A percentile compares a stretch with the other conserved stretches of the same genome.
phyloP scores from a whole-genome alignment of 2,329 filamentous ascomycete species.

The Trichothecium sympodiale region DNA sequence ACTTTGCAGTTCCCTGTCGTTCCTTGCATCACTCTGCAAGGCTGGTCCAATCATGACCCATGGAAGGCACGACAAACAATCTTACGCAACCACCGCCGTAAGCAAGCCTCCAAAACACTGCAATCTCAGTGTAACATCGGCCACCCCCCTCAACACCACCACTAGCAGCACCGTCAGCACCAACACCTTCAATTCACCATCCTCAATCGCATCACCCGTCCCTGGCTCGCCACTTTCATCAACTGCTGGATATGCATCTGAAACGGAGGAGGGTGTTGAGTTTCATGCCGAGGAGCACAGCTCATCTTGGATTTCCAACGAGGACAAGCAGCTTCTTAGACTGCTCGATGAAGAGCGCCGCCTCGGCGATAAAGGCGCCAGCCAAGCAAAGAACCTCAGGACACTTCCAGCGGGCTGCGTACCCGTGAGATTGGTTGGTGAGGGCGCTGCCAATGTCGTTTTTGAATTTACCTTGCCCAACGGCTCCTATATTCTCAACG shows the following conservation, averaged over 20 bases:
- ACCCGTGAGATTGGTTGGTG: constrained; percentile 37
- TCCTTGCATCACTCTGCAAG: constrained; percentile 12
- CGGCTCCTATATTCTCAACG: constrained; percentile 7
- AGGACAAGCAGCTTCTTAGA: constrained; percentile 13
- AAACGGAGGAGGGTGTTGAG: no score
- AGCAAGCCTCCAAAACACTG: no score
- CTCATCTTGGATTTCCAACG: constrained; percentile 10
- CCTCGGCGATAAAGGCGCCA: constrained; percentile 3
- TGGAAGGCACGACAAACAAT: no score
- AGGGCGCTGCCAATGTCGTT: constrained; percentile 70
- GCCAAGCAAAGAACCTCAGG: constrained; percentile 12
- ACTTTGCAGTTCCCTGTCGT: not conserved
- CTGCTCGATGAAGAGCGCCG: constrained; percentile 8
- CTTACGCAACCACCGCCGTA: no score
- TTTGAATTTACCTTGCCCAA: constrained; percentile 44
- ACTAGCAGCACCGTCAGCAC: not conserved
- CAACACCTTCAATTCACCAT: not conserved
- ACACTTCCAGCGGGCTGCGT: constrained; percentile 21
- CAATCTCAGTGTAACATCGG: no score
- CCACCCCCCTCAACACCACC: no score
- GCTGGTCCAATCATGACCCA: constrained; percentile 1
- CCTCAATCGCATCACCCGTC: not conserved
- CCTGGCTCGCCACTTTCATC: no score
- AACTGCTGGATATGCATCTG: not conserved
- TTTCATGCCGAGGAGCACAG: no score